Evolutionary conservation across 2,329 filamentous ascomycete genomes (phyloP).

Genomic region (Epichloe coenophiala): DNA sequence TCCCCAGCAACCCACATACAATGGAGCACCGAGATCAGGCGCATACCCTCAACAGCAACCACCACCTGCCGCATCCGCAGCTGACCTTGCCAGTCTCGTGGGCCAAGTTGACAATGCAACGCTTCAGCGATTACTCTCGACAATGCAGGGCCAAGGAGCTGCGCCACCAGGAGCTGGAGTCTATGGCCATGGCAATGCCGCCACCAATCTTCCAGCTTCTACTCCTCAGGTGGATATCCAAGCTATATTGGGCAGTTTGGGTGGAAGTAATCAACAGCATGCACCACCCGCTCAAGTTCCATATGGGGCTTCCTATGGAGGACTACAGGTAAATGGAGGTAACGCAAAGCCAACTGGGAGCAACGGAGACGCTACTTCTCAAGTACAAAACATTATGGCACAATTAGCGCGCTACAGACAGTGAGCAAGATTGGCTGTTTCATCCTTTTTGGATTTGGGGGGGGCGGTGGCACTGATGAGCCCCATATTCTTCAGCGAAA

Average conservation of each 20-base stretch:
- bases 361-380: constrained; percentile 29
- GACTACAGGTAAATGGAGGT: constrained; percentile 15
- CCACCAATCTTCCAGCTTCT: constrained; percentile 10
- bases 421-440: constrained; percentile 14
- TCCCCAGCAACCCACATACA: constrained; percentile 13
- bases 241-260: constrained; percentile 29
- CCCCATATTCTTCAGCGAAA: not conserved
- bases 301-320: constrained; percentile 19
- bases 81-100: constrained; percentile 51
- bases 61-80: constrained; percentile 20
- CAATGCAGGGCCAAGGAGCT: constrained; percentile 27
- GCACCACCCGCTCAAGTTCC: constrained; percentile 11
- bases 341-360: constrained; percentile 9
- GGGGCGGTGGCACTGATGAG: not conserved
- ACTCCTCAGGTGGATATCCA: constrained; percentile 30
- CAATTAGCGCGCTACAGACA: constrained; percentile 54
- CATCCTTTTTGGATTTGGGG: not conserved
- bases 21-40: constrained; percentile 13
- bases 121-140: constrained; percentile 56
- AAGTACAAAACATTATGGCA: constrained; percentile 62
- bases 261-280: constrained; percentile 12
- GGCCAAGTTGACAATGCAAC: constrained; percentile 54
- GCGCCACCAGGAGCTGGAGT: constrained; percentile 1
- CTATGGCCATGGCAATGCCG: constrained; percentile 2
- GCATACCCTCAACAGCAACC: constrained; percentile 22